Percentiles rank a stretch among this genome's conserved stretches.
These are phyloP conservation scores for Primulina tabacum DNA, from an alignment of 257 asterid genomes.

Conservation along the genomic window DNA sequence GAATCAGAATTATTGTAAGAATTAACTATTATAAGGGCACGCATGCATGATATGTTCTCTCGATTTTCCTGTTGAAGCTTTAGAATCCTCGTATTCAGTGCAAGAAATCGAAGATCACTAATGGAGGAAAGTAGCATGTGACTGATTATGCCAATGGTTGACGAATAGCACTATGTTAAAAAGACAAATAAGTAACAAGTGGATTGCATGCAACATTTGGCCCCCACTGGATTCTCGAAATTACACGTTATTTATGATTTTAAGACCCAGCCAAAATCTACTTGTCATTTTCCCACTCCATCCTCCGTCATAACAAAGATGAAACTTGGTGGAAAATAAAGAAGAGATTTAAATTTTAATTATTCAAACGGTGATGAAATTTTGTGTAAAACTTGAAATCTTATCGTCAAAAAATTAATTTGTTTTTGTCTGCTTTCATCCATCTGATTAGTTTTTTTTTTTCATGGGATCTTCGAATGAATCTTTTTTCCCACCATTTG, in stretches of 20 bases:
- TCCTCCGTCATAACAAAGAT: background rate
- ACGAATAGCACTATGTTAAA: background rate
- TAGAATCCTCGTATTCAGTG: background rate
- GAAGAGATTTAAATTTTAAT: too few species aligned
- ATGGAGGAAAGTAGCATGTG: background rate
- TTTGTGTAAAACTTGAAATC: too few species aligned
- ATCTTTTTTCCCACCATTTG: constrained; percentile 1
- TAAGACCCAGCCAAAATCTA: background rate
- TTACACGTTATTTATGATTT: background rate
- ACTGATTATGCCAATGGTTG: background rate
- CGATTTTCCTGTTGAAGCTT: background rate
- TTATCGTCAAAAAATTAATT: too few species aligned
- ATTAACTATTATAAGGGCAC: background rate
- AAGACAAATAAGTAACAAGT: background rate
- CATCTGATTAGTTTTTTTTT: constrained; percentile 17
- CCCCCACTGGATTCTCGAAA: background rate
- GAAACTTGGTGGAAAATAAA: too few species aligned
- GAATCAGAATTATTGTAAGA: too few species aligned
- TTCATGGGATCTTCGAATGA: background rate
- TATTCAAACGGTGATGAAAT: background rate
- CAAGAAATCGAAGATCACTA: background rate
- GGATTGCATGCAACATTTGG: background rate
- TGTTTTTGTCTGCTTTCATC: constrained; percentile 20
- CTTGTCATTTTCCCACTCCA: background rate
- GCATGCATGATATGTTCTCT: background rate